Base-by-base conservation (phyloP, 441 rosid genomes). In the Mallotus repandus region DNA sequence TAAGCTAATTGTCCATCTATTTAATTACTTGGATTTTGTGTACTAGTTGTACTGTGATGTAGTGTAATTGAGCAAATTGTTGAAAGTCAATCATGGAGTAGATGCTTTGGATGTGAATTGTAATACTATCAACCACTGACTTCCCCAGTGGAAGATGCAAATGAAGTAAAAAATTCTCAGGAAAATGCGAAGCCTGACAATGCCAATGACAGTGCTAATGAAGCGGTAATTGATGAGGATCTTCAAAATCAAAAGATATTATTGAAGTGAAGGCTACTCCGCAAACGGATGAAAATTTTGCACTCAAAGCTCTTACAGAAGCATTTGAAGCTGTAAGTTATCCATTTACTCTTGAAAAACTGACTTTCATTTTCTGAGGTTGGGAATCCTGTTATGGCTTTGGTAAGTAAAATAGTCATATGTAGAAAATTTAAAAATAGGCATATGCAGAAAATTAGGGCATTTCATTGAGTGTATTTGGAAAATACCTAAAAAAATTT, bases 321-420 rank as follows among this genome's bases (percentile, higher is more conserved):
- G 97, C 99, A 77, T 91, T 96, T 82, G 95, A 91, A 83, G 89
- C 88, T 74, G 81, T 89, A 83, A 97, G 97, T 67, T 87, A 88
- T 84, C 65, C 63, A 74, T 78, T 84, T 72, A 79, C 87, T 9
- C 84, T 91, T 70, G 99, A 91, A 81, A 81, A 74, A 82, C 68
- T 79, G 82, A 15, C 78, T 85, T 62, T 90, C 98, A 83, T 96
- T 96, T 89, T 88, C 94, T 76, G 98, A 91, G 70, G 89, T 86
- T 70, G 99, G 99, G 80, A 93, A 91, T 77, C 99, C 99, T 71
- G 97, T 84, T 78, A 93, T 96, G 94, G 98, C 98, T 73, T 80
- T 96, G 97, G 99, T 93, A 85, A 84, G 98, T 83, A 68, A 69
- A 63, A 49, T 46, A 45, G 63, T 65, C 48, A 54, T 52, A 14